Conservation (phyloP, 208 protist genomes). For the Polymyxa betae region DNA sequence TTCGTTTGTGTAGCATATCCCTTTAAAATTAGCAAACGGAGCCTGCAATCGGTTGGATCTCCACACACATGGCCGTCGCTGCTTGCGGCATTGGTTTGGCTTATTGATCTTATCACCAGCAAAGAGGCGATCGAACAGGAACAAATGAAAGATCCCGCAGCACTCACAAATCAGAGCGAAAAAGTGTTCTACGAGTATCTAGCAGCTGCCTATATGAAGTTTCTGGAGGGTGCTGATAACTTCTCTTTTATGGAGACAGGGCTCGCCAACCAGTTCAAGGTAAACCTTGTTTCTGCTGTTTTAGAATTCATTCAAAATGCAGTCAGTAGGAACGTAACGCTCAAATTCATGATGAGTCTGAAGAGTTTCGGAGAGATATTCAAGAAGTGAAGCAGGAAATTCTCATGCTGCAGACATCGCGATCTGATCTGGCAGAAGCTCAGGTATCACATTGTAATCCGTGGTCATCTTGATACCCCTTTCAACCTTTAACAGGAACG, state of each 20-base stretch:
- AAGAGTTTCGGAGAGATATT: conserved; percentile 18
- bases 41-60: conserved; percentile 40
- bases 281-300: conserved; percentile 1
- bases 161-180: no score
- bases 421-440: neutral
- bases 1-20: conserved; percentile 47
- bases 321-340: conserved; percentile 38
- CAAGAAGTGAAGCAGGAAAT: conserved; percentile 18
- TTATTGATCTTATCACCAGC: conserved; percentile 55
- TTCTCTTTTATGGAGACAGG: conserved; percentile 12
- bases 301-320: neutral
- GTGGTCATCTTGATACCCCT: no score
- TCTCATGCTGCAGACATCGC: neutral
- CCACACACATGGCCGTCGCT: conserved; percentile 62
- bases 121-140: conserved; percentile 34
- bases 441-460: no score
- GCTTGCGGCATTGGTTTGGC: conserved; percentile 56
- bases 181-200: conserved; percentile 58
- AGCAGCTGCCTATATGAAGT: conserved; percentile 45
- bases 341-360: neutral
- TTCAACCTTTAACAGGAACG: no score
- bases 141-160: neutral
- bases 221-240: conserved; percentile 37
- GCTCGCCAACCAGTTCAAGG: conserved; percentile 32
- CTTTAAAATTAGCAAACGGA: conserved; percentile 62